Conservation (phyloP, 2,329 filamentous ascomycete genomes). For the Cordyceps javanica region DNA sequence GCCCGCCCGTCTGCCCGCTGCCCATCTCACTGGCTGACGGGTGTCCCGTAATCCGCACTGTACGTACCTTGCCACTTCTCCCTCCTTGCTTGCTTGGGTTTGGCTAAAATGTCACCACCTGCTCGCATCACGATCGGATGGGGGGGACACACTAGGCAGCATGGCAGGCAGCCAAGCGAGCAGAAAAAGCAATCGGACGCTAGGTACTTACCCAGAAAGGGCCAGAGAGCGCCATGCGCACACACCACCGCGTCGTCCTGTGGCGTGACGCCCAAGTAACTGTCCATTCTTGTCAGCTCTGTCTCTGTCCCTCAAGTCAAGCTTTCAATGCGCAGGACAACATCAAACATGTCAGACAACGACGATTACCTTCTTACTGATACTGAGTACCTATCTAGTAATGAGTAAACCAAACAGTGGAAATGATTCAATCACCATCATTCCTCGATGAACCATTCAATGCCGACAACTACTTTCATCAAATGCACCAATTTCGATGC, state of each 20-base stretch:
- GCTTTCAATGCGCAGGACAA: neutral
- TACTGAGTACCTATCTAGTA: too few relatives aligned
- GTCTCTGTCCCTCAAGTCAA: neutral
- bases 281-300: neutral
- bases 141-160: too few relatives aligned
- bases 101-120: neutral
- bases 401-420: too few relatives aligned
- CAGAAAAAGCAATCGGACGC: neutral
- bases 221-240: neutral
- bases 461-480: neutral
- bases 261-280: neutral
- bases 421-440: neutral
- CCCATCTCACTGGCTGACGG: too few relatives aligned
- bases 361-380: too few relatives aligned
- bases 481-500: conserved; percentile 4
- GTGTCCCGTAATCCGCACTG: neutral
- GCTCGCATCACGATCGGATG: neutral
- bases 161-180: neutral
- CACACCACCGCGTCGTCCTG: neutral
- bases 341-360: neutral
- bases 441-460: neutral
- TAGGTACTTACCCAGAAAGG: too few relatives aligned
- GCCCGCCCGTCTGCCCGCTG: too few relatives aligned
- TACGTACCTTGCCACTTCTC: too few relatives aligned
- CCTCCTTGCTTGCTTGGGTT: neutral